A percentile compares a stretch with the other conserved stretches of the same genome.
These are phyloP conservation scores for Amanita jacksonii DNA, from an alignment of 768 basidiomycete species.

Conservation along the genomic window DNA sequence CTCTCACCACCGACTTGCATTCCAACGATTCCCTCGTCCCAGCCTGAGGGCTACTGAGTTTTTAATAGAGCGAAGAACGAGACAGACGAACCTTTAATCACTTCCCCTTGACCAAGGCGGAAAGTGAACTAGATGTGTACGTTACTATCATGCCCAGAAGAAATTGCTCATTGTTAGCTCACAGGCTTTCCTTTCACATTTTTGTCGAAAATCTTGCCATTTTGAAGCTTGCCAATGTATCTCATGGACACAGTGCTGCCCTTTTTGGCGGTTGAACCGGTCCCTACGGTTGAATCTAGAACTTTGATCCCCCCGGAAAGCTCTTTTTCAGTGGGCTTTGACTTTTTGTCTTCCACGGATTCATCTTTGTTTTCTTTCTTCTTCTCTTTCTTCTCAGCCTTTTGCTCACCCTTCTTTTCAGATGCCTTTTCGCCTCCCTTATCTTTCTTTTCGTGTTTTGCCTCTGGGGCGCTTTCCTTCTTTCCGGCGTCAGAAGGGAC, in stretches of 20 bases:
- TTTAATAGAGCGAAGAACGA: background rate
- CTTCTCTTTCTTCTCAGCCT: slow-evolving; percentile 15
- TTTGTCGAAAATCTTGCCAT: slow-evolving; percentile 69
- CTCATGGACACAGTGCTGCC: slow-evolving; percentile 80
- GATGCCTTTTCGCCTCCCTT: slow-evolving; percentile 18
- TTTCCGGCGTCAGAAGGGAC: slow-evolving; percentile 38
- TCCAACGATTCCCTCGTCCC: slow-evolving; percentile 88
- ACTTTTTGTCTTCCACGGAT: slow-evolving; percentile 21
- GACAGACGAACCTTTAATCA: slow-evolving; percentile 66
- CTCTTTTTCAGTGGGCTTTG: slow-evolving; percentile 28
- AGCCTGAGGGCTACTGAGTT: slow-evolving; percentile 35
- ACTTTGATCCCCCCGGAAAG: slow-evolving; percentile 69
- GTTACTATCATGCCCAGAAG: background rate
- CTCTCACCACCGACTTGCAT: slow-evolving; percentile 92
- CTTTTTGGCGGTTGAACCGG: slow-evolving; percentile 79
- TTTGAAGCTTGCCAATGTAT: slow-evolving; percentile 84
- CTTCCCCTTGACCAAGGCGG: slow-evolving; percentile 77
- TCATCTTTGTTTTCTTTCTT: slow-evolving; percentile 25
- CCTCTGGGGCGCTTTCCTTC: slow-evolving; percentile 26
- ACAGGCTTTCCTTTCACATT: slow-evolving; percentile 85
- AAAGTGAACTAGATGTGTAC: slow-evolving; percentile 65
- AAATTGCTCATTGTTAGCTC: slow-evolving; percentile 21
- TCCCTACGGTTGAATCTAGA: slow-evolving; percentile 68
- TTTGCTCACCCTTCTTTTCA: slow-evolving; percentile 26
- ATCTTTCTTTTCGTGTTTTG: slow-evolving; percentile 18